These are phyloP conservation scores for Leucaena leucocephala DNA, from an alignment of 306 rosid genomes.

Conservation along the genomic window DNA sequence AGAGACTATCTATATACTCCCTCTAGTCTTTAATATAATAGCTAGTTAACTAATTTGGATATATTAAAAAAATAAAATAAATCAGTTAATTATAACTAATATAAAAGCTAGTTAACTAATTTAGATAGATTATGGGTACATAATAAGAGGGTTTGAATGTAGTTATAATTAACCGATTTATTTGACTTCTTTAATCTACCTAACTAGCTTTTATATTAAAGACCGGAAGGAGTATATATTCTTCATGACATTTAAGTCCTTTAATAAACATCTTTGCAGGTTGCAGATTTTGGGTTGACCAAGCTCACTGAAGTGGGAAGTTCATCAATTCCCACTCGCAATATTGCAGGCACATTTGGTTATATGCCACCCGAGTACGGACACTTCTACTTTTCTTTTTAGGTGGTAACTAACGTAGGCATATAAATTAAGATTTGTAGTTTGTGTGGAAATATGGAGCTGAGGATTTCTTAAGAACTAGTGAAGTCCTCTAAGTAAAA, in stretches of 20 bases:
- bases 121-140: too few species aligned
- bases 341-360: slow-evolving; percentile 69
- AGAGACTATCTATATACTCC: background rate
- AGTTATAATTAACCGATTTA: too few species aligned
- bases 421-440: background rate
- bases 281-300: slow-evolving; percentile 69
- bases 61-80: too few species aligned
- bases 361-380: slow-evolving; percentile 80
- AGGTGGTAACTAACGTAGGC: background rate
- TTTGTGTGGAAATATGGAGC: background rate
- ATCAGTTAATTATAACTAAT: too few species aligned
- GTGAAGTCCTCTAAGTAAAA: background rate
- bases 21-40: too few species aligned
- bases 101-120: too few species aligned
- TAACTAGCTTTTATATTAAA: too few species aligned
- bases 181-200: too few species aligned
- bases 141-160: too few species aligned
- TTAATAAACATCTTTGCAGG: slow-evolving; percentile 39
- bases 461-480: background rate
- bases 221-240: background rate
- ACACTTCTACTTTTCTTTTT: background rate
- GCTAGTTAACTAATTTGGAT: too few species aligned
- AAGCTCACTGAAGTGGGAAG: slow-evolving; percentile 63
- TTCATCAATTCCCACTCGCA: slow-evolving; percentile 33
- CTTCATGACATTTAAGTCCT: background rate